Conservation (phyloP, 2,329 filamentous ascomycete genomes). For the Rhexocercosporidium sp. region DNA sequence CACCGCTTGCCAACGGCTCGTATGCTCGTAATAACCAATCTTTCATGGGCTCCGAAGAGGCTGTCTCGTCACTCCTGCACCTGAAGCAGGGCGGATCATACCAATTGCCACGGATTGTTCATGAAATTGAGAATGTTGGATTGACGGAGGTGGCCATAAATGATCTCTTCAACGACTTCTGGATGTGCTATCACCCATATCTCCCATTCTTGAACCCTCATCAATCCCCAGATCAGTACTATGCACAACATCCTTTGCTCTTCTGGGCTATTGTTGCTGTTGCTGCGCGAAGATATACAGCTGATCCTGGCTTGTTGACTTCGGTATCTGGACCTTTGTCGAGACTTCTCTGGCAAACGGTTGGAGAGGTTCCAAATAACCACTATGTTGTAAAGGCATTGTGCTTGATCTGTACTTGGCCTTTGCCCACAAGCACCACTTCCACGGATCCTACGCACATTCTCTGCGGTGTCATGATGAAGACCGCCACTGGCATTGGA, state of each 20-base stretch:
- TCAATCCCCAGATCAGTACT: conserved; percentile 74
- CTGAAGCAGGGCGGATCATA: conserved; percentile 68
- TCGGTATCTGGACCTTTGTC: conserved; percentile 72
- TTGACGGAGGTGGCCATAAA: conserved; percentile 67
- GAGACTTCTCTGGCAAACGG: conserved; percentile 76
- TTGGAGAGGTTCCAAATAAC: conserved; percentile 77
- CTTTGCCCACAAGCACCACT: conserved; percentile 80
- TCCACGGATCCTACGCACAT: conserved; percentile 80
- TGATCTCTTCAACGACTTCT: conserved; percentile 76
- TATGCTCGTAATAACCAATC: conserved; percentile 65
- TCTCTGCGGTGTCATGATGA: conserved; percentile 83
- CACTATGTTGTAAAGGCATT: conserved; percentile 84
- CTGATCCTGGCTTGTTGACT: conserved; percentile 64
- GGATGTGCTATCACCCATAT: conserved; percentile 77
- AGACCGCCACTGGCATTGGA: conserved; percentile 82
- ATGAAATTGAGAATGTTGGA: conserved; percentile 63
- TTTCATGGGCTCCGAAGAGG: conserved; percentile 71
- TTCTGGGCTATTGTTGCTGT: conserved; percentile 86
- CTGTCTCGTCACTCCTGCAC: conserved; percentile 68
- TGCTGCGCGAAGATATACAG: conserved; percentile 71
- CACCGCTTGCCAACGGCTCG: conserved; percentile 61
- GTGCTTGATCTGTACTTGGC: conserved; percentile 82
- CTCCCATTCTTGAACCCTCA: conserved; percentile 74
- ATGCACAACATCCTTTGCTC: conserved; percentile 77
- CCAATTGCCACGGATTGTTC: conserved; percentile 37